These are phyloP conservation scores for Dioszegia aurantiaca DNA, from an alignment of 768 basidiomycete species.

Conservation along the genomic window DNA sequence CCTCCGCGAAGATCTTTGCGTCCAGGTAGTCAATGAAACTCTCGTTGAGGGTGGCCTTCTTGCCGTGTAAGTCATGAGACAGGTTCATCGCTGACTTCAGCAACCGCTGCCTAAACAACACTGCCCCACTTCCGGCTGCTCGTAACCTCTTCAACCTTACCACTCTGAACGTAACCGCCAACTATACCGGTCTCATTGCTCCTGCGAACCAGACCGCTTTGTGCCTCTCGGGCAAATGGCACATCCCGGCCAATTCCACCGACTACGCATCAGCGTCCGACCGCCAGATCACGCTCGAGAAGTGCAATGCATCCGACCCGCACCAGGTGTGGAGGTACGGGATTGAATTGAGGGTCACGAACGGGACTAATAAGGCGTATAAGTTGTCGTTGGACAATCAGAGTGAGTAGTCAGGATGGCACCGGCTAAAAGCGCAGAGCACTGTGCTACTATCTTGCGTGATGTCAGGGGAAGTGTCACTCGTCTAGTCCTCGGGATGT, in stretches of 20 bases:
- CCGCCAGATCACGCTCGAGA: conserved; percentile 8
- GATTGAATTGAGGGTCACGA: neutral
- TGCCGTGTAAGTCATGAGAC: neutral
- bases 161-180: conserved; percentile 10
- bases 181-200: conserved; percentile 13
- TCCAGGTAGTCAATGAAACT: conserved; percentile 6
- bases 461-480: neutral
- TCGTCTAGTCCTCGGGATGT: neutral
- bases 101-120: conserved; percentile 11
- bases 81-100: conserved; percentile 1
- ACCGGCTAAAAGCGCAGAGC: neutral
- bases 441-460: conserved; percentile 2
- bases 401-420: neutral
- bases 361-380: conserved; percentile 5
- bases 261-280: conserved; percentile 1
- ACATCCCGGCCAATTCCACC: conserved; percentile 4
- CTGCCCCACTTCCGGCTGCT: neutral
- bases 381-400: conserved; percentile 9
- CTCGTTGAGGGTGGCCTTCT: neutral
- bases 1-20: conserved; percentile 9
- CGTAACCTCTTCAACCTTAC: conserved; percentile 15
- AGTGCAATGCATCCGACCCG: conserved; percentile 1
- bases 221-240: conserved; percentile 10
- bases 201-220: conserved; percentile 10
- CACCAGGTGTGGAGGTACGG: conserved; percentile 10